These are phyloP conservation scores for Clavaria fumosa DNA, from an alignment of 768 basidiomycete genomes.

Conservation along the genomic window DNA sequence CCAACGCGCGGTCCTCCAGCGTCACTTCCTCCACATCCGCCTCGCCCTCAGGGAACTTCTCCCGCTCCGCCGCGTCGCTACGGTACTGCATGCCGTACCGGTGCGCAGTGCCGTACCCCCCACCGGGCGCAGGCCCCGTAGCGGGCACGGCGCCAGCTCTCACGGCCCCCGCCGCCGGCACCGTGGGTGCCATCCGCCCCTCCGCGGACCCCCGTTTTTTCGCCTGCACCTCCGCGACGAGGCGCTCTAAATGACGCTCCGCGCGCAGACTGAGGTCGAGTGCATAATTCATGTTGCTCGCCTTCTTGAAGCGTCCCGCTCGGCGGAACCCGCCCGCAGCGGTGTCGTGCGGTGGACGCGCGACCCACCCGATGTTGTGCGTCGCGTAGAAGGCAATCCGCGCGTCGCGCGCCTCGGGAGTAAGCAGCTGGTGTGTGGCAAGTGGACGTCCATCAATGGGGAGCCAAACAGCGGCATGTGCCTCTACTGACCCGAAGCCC, in stretches of 20 bases:
- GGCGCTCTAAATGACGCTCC: slow-evolving; percentile 32
- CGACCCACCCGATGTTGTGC: slow-evolving; percentile 64
- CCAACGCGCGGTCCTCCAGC: slow-evolving; percentile 60
- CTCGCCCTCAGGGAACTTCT: slow-evolving; percentile 4
- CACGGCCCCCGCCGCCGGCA: slow-evolving; percentile 3
- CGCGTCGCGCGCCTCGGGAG: slow-evolving; percentile 40
- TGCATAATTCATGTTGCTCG: slow-evolving; percentile 83
- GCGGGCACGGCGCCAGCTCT: too few relatives aligned
- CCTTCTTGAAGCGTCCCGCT: slow-evolving; percentile 87
- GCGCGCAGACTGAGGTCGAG: slow-evolving; percentile 52
- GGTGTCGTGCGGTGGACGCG: slow-evolving; percentile 46
- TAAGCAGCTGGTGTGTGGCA: slow-evolving; percentile 28
- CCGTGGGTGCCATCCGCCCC: background rate
- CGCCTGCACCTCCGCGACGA: too few relatives aligned
- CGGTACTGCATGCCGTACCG: slow-evolving; percentile 49
- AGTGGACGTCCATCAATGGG: background rate
- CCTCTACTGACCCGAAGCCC: slow-evolving; percentile 30
- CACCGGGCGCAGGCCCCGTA: too few relatives aligned
- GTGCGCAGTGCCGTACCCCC: background rate
- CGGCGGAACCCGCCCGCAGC: slow-evolving; percentile 41
- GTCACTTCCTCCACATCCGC: slow-evolving; percentile 21
- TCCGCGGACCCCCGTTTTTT: background rate
- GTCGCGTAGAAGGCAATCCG: slow-evolving; percentile 58
- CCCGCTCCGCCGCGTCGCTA: slow-evolving; percentile 24
- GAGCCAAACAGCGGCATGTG: background rate